These are phyloP conservation scores for Oryza punctata DNA, from an alignment of 176 grass and related monocot species.

Conservation along the genomic window DNA sequence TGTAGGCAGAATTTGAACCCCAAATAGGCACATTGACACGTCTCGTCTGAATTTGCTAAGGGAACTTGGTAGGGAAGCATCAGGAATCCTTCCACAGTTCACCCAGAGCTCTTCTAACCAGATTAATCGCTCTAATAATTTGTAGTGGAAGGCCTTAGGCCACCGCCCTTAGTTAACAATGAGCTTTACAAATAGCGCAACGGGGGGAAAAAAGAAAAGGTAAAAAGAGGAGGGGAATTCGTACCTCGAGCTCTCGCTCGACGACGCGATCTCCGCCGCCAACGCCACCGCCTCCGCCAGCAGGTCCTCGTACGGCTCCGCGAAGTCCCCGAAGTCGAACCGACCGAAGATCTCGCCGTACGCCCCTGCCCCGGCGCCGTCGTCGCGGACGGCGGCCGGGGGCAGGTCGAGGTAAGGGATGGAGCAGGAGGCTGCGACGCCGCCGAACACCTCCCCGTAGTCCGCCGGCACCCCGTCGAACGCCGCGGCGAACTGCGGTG, in stretches of 20 bases:
- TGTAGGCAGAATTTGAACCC: background rate
- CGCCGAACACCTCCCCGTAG: slow-evolving; percentile 84
- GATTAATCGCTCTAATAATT: background rate
- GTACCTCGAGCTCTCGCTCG: slow-evolving; percentile 56
- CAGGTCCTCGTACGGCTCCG: slow-evolving; percentile 71
- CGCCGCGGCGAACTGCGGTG: slow-evolving; percentile 50
- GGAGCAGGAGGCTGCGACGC: slow-evolving; percentile 70
- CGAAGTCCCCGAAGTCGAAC: slow-evolving; percentile 68
- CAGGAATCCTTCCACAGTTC: background rate
- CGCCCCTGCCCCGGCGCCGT: slow-evolving; percentile 29
- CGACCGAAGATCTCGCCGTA: slow-evolving; percentile 83
- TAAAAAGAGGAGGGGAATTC: background rate
- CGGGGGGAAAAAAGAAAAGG: background rate
- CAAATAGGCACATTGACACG: slow-evolving; percentile 1
- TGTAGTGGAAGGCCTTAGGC: background rate
- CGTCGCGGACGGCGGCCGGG: slow-evolving; percentile 19
- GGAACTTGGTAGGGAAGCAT: slow-evolving; percentile 1
- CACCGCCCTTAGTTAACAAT: background rate
- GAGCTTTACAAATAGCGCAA: background rate
- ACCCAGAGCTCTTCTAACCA: background rate
- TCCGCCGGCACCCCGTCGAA: slow-evolving; percentile 47
- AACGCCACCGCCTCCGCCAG: slow-evolving; percentile 40
- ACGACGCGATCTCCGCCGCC: slow-evolving; percentile 54
- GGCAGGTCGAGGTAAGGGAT: slow-evolving; percentile 92
- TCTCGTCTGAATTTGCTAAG: background rate